Evolutionary conservation across 495 filamentous ascomycete species (phyloP).

Genomic region (Daldinia grandis): DNA sequence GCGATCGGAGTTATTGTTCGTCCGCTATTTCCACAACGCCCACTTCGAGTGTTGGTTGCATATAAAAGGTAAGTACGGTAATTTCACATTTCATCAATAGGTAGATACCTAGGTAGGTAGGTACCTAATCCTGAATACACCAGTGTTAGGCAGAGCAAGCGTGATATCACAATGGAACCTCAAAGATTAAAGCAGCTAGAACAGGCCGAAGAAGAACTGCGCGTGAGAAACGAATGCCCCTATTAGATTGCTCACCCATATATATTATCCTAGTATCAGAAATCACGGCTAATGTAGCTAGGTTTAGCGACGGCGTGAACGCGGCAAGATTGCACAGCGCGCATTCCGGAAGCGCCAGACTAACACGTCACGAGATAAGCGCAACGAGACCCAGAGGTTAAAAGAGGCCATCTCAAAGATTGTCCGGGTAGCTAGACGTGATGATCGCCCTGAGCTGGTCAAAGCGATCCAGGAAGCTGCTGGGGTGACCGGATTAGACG

Average conservation of each 20-base stretch:
- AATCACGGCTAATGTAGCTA: slow-evolving; percentile 4
- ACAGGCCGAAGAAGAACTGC: slow-evolving; percentile 23
- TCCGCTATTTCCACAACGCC: neutral
- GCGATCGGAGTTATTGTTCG: slow-evolving; percentile 10
- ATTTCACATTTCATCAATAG: neutral
- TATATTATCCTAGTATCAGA: neutral
- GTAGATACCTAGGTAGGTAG: too few species aligned
- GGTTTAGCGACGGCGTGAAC: slow-evolving; percentile 39
- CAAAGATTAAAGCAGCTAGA: slow-evolving; percentile 24
- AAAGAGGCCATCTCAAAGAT: slow-evolving; percentile 34
- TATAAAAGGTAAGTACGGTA: neutral
- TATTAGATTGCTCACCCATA: neutral
- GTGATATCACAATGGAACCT: slow-evolving; percentile 10
- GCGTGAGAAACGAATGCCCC: slow-evolving; percentile 7
- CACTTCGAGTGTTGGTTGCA: neutral
- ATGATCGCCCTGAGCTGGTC: slow-evolving; percentile 26
- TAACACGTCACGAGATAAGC: slow-evolving; percentile 7
- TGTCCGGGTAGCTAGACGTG: slow-evolving; percentile 7
- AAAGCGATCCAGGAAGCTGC: slow-evolving; percentile 32
- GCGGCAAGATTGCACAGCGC: slow-evolving; percentile 35
- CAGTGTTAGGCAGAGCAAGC: neutral
- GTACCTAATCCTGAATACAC: neutral
- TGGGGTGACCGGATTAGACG: slow-evolving; percentile 17
- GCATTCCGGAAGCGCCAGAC: slow-evolving; percentile 37
- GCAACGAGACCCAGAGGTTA: slow-evolving; percentile 23